Base-by-base conservation (phyloP, 352 stramenopile genomes). In the Aphanomyces cochlioides region DNA sequence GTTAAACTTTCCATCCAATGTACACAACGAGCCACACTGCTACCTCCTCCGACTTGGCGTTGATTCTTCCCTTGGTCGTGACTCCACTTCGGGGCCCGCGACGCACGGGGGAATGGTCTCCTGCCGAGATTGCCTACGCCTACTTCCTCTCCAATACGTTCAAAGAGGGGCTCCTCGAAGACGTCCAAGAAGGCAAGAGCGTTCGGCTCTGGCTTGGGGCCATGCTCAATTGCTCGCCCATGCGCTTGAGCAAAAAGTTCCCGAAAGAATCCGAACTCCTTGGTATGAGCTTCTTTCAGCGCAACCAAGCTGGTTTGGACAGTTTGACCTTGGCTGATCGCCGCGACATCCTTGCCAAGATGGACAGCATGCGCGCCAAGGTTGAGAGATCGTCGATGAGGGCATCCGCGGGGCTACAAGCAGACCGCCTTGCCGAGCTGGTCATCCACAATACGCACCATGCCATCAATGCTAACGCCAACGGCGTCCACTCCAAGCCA, bases 201-300 rank as follows among this genome's bases (percentile, higher is more conserved):
- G 40, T 70, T 0, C 64, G 64, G n/a, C 6, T 40, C 12, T 70
- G 53, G 36, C 54, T 70, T 2, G 53, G 45, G n/a, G 47, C n/a
- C 7, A 39, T 48, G n/a, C n/a, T 70, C 5, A 54, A 61, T 28
- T 70, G 64, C 40, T 17, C 39, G 8, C 64, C 64, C 37, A 70
- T 70, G 64, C 64, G 64, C 37, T 34, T 70, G 2, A 70, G 64
- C 54, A 70, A 70, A 36, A 54, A 56, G 36, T 70, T 70, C 40
- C 17, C 36, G 19, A 48, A 63, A 34, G n/a, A 34, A 15, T 56
- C 60, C 7, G 15, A 56, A 19, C 12, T 57, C n/a, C 60, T 67
- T 17, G 60, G 60, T 8, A 21, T 67, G 12, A 36, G 4, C 39
- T 56, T 67, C 7, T 67, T 54, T 41, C 39, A 67, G 13, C 7